Conservation (phyloP, 1,284 basidiomycete species). For the Volvariella volvacea region DNA sequence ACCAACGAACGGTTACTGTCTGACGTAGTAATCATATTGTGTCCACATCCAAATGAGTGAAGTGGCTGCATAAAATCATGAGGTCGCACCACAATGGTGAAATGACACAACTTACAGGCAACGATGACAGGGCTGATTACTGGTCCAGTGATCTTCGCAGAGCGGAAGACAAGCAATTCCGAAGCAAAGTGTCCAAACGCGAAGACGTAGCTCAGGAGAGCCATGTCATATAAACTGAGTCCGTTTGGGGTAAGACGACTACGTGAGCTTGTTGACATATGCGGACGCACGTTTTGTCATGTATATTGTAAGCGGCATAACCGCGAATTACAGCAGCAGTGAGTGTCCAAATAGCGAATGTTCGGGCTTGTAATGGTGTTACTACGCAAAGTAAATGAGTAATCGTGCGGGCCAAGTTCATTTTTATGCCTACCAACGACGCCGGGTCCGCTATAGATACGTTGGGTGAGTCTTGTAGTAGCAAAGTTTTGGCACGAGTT, state of each 20-base stretch:
- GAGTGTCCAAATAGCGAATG: constrained; percentile 87
- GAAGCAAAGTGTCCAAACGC: constrained; percentile 87
- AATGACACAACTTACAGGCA: constrained; percentile 58
- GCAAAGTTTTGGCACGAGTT: constrained; percentile 81
- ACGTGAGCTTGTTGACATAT: constrained; percentile 7
- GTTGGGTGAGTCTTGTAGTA: constrained; percentile 71
- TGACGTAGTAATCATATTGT: constrained; percentile 70
- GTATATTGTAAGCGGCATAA: constrained; percentile 85
- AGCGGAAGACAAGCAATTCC: constrained; percentile 81
- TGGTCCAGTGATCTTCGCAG: constrained; percentile 60
- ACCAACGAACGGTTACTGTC: too few species aligned
- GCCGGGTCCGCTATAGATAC: constrained; percentile 53
- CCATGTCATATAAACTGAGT: constrained; percentile 83
- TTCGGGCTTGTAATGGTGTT: constrained; percentile 76
- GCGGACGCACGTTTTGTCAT: constrained; percentile 55
- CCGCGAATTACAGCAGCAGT: constrained; percentile 74
- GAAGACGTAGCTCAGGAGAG: constrained; percentile 82
- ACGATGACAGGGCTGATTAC: constrained; percentile 80
- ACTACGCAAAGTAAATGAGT: constrained; percentile 40
- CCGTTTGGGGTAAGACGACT: constrained; percentile 8
- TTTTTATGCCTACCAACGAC: too few species aligned
- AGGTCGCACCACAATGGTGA: constrained; percentile 1
- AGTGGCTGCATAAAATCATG: constrained; percentile 37
- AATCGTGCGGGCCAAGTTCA: too few species aligned
- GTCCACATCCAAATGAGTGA: constrained; percentile 79